Base-by-base conservation (phyloP, 257 asterid genomes). In the Solanum boliviense region DNA sequence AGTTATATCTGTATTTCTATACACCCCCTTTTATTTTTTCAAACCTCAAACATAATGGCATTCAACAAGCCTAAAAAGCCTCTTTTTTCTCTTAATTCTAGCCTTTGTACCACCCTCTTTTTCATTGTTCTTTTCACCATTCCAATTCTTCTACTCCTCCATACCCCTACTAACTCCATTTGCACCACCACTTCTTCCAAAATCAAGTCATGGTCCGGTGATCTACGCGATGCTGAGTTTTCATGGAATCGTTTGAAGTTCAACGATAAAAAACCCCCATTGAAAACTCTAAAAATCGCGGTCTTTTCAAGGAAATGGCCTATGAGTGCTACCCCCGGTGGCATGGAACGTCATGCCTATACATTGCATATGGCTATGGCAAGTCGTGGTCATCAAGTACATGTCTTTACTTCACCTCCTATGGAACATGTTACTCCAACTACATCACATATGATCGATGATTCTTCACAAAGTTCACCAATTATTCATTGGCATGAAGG, bases 251-350 rank as follows among this genome's bases (percentile, higher is more conserved):
- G 90, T 84, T 91, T 96, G 5, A 72, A 60, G 3, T 92, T 96
- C 86, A 27, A 62, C 6, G 87, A 56, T 3, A 84, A n/a, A 1
- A 35, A 21, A 7, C 90, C 94, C 1, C 93, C 98, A 5, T 87
- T 85, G 13, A 13, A 21, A 12, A 3, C 88, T 7, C 96, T 94
- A 9, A 93, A 84, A 41, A 93, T 96, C 65, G 98, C 99, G 5
- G 99, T 96, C n/a, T 96, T 95, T 90, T 91, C 99, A 11, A 86
- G 98, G 56, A 96, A 96, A 89, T 96, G 99, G 99, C 99, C 99
- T 67, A 93, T 90, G 35, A 75, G 91, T 82, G n/a, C 93, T 87
- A 74, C 88, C 79, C 98, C 98, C 0, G 98, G 99, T 27, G 98
- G 99, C 87, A 96, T 95, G 99, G 99, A 96, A 89, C 98, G 98